These are phyloP conservation scores for Yarrowia divulgata DNA, from an alignment of 805 yeast genomes.

Conservation along the genomic window DNA sequence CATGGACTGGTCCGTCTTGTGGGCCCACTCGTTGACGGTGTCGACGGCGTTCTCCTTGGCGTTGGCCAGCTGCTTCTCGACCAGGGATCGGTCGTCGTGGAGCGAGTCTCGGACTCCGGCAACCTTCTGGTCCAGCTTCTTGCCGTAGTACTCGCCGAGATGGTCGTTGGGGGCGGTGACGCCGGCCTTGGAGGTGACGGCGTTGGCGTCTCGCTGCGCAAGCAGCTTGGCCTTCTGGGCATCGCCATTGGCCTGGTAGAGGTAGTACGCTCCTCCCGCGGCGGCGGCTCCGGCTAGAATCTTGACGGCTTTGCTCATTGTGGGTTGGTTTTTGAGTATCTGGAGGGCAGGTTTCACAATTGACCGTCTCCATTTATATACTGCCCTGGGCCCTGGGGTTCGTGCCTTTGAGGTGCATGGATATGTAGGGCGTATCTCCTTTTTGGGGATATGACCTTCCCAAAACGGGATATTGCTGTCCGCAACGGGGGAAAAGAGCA, in stretches of 20 bases:
- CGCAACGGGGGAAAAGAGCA: slow-evolving; percentile 9
- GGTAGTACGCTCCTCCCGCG: slow-evolving; percentile 43
- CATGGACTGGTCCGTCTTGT: slow-evolving; percentile 27
- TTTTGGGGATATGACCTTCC: slow-evolving; percentile 2
- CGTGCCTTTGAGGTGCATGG: slow-evolving; percentile 5
- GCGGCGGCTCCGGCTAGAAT: slow-evolving; percentile 42
- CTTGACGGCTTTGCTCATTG: slow-evolving; percentile 42
- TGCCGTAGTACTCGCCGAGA: slow-evolving; percentile 41
- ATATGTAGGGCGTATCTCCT: background rate
- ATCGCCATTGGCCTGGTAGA: slow-evolving; percentile 43
- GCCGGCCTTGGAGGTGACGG: slow-evolving; percentile 9
- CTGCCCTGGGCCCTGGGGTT: slow-evolving; percentile 13
- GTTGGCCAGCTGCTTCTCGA: slow-evolving; percentile 37
- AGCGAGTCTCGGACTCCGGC: slow-evolving; percentile 4
- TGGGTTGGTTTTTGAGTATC: background rate
- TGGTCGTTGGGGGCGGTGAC: slow-evolving; percentile 35
- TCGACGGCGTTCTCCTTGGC: slow-evolving; percentile 40
- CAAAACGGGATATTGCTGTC: background rate
- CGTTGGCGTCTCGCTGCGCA: slow-evolving; percentile 41
- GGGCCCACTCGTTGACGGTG: slow-evolving; percentile 21
- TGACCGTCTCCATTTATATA: background rate
- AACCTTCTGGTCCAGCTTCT: slow-evolving; percentile 40
- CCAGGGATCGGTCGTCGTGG: slow-evolving; percentile 6
- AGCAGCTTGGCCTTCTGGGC: slow-evolving; percentile 42
- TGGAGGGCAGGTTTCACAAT: slow-evolving; percentile 14